Conservation (phyloP, 2,329 filamentous ascomycete genomes). For the Xylariaceae sp. region DNA sequence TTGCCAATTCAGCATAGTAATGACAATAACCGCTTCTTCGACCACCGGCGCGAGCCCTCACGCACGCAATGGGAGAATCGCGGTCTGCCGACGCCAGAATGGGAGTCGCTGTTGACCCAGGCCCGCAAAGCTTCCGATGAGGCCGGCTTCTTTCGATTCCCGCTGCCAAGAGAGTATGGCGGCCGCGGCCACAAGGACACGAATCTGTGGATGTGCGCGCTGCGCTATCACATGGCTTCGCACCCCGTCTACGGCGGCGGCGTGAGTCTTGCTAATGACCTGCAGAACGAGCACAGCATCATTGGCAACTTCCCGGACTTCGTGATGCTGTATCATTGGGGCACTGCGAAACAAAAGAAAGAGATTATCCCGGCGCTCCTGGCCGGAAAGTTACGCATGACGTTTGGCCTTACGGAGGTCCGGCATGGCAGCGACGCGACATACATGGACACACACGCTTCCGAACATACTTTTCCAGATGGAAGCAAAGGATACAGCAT, state of each 20-base stretch:
- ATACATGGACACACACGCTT: conserved; percentile 53
- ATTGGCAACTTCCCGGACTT: conserved; percentile 59
- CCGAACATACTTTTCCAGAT: conserved; percentile 36
- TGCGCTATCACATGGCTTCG: conserved; percentile 53
- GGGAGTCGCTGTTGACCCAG: conserved; percentile 50
- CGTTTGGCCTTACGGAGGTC: conserved; percentile 59
- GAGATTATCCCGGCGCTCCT: conserved; percentile 50
- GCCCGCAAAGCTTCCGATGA: conserved; percentile 48
- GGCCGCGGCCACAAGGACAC: conserved; percentile 38
- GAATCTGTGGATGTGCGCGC: conserved; percentile 60
- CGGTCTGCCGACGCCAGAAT: conserved; percentile 53
- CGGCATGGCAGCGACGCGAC: conserved; percentile 59
- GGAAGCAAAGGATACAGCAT: conserved; percentile 47
- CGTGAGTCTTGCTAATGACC: conserved; percentile 56
- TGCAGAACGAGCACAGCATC: conserved; percentile 59
- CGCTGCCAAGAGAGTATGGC: conserved; percentile 43
- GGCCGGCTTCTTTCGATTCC: conserved; percentile 57
- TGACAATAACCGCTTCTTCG: conserved; percentile 61
- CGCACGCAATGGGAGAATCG: conserved; percentile 56
- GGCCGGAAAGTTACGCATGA: conserved; percentile 48
- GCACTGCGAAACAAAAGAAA: conserved; percentile 47
- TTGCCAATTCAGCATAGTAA: conserved; percentile 48
- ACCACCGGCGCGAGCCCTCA: conserved; percentile 57
- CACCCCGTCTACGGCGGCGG: conserved; percentile 44
- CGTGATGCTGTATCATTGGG: conserved; percentile 58